phyloP scores from a whole-genome alignment of 108 stramenopile genomes.

The Cyclotella baltica region DNA sequence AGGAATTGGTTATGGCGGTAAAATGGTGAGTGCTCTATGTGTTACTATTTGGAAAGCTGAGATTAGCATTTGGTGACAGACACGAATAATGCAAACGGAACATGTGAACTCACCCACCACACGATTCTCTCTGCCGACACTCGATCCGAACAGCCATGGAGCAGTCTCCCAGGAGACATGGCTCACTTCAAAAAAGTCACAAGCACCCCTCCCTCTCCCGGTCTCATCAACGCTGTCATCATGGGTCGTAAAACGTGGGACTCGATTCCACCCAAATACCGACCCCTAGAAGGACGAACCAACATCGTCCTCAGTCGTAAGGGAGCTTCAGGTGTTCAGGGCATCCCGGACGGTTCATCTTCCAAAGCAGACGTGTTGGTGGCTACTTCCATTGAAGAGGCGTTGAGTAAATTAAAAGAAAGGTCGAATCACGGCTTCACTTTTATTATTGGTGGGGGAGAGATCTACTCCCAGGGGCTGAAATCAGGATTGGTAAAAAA shows the following conservation, averaged over 20 bases:
- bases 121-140: background rate
- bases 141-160: constrained; percentile 66
- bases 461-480: constrained; percentile 90
- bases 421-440: constrained; percentile 70
- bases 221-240: constrained; percentile 91
- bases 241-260: constrained; percentile 99
- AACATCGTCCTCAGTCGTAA: constrained; percentile 94
- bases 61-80: too few relatives aligned
- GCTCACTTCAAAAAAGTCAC: constrained; percentile 85
- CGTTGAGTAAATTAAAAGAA: constrained; percentile 66
- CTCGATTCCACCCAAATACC: constrained; percentile 93
- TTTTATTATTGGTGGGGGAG: constrained; percentile 95
- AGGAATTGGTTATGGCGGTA: constrained; percentile 73
- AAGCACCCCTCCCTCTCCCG: constrained; percentile 52
- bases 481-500: constrained; percentile 67
- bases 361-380: constrained; percentile 71
- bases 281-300: constrained; percentile 88
- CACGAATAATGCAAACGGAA: too few relatives aligned
- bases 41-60: background rate
- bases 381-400: constrained; percentile 82
- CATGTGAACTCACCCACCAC: too few relatives aligned
- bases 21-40: constrained; percentile 60
- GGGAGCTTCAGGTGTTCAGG: constrained; percentile 26
- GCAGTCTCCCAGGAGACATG: constrained; percentile 80
- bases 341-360: background rate